phyloP scores from a whole-genome alignment of 176 grass and related monocot genomes.

The Typha latifolia region DNA sequence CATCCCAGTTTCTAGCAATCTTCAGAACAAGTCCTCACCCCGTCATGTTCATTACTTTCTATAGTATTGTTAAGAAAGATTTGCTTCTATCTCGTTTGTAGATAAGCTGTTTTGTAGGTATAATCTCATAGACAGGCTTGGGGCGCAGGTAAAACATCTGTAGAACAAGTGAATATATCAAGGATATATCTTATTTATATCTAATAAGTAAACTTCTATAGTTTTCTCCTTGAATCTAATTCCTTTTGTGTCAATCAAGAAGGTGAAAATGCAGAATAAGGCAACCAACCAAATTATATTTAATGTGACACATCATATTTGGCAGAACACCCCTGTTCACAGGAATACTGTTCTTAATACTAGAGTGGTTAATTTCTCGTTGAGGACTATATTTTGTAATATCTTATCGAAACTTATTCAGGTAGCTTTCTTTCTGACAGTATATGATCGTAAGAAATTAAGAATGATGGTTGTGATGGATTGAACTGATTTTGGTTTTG shows the following conservation, averaged over 20 bases:
- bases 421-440: background rate
- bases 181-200: background rate
- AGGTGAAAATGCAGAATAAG: background rate
- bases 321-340: background rate
- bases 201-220: background rate
- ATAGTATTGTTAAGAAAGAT: background rate
- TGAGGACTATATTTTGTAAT: background rate
- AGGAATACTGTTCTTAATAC: background rate
- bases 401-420: background rate
- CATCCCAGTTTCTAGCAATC: background rate
- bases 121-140: background rate
- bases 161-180: background rate
- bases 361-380: background rate
- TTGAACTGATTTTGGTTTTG: background rate
- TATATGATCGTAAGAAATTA: background rate
- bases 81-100: background rate
- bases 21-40: background rate
- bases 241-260: constrained; percentile 2
- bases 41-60: background rate
- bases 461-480: background rate
- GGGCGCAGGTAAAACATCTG: background rate
- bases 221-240: background rate
- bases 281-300: background rate
- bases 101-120: background rate
- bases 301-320: background rate